Percentiles rank a stretch among this genome's conserved stretches.
Conservation (phyloP, 495 filamentous ascomycete genomes). For the Tuber indicum region DNA sequence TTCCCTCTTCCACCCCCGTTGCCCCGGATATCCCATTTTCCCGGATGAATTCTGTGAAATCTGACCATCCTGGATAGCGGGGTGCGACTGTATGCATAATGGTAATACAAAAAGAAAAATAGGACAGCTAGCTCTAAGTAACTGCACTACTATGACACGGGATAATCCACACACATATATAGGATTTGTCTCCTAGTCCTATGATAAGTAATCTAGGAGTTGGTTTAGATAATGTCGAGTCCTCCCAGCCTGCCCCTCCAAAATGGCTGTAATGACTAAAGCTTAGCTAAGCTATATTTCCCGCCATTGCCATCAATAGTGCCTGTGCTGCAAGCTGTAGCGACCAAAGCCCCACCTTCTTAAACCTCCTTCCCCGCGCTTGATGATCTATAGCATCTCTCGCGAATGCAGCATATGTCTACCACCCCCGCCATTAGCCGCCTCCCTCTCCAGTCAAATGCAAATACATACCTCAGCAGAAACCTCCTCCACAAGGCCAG, state of each 20-base stretch:
- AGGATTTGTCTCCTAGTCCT: constrained; percentile 12
- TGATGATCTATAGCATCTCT: constrained; percentile 79
- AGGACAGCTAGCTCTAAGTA: background rate
- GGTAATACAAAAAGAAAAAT: constrained; percentile 1
- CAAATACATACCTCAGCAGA: constrained; percentile 65
- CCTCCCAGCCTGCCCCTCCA: background rate
- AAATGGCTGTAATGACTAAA: background rate
- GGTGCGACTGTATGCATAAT: background rate
- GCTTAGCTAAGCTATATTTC: constrained; percentile 58
- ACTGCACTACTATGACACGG: constrained; percentile 40
- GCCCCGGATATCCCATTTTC: no score
- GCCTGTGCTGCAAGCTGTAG: constrained; percentile 84
- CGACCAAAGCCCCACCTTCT: constrained; percentile 95
- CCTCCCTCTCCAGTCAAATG: background rate
- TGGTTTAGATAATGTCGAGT: background rate
- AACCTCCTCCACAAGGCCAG: constrained; percentile 90
- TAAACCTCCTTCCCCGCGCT: constrained; percentile 74
- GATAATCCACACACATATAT: constrained; percentile 34
- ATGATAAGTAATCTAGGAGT: constrained; percentile 8
- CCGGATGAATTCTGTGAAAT: no score
- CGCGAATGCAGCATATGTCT: constrained; percentile 87
- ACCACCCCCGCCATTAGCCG: constrained; percentile 24
- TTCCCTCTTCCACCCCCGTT: no score
- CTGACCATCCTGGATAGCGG: background rate
- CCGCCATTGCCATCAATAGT: constrained; percentile 91